A percentile compares a stretch with the other conserved stretches of the same genome.
These are phyloP conservation scores for Ustilago hordei DNA, from an alignment of 1,284 basidiomycete genomes.

Conservation along the genomic window DNA sequence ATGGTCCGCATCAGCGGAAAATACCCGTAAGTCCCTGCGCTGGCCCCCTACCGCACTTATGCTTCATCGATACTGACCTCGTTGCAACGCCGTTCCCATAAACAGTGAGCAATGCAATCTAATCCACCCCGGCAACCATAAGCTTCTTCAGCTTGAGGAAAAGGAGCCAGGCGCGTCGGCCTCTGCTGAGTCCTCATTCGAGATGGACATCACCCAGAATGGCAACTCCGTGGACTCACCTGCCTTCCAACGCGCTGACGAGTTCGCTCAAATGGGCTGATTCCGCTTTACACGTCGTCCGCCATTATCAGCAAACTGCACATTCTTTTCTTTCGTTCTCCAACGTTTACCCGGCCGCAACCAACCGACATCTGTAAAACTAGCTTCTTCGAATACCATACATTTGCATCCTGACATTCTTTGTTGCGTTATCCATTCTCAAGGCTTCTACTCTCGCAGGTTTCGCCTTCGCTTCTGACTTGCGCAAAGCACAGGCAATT, in stretches of 20 bases:
- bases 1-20: slow-evolving; percentile 64
- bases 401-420: slow-evolving; percentile 1
- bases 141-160: slow-evolving; percentile 45
- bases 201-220: slow-evolving; percentile 33
- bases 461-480: background rate
- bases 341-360: slow-evolving; percentile 5
- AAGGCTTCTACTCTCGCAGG: background rate
- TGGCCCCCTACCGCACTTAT: background rate
- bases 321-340: background rate
- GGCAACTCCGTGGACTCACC: background rate
- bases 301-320: background rate
- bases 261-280: slow-evolving; percentile 32
- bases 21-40: slow-evolving; percentile 44
- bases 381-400: slow-evolving; percentile 16
- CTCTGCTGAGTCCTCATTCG: background rate
- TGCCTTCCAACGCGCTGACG: slow-evolving; percentile 27
- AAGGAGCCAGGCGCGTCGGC: slow-evolving; percentile 10
- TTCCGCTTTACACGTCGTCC: background rate
- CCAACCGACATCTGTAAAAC: slow-evolving; percentile 25
- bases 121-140: slow-evolving; percentile 57
- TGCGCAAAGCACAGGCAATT: background rate
- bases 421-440: background rate
- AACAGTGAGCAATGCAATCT: slow-evolving; percentile 51
- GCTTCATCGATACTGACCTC: background rate
- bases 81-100: background rate